These are phyloP conservation scores for Paracorniculantispora psalliotae DNA, from an alignment of 2,329 filamentous ascomycete species.

Conservation along the genomic window DNA sequence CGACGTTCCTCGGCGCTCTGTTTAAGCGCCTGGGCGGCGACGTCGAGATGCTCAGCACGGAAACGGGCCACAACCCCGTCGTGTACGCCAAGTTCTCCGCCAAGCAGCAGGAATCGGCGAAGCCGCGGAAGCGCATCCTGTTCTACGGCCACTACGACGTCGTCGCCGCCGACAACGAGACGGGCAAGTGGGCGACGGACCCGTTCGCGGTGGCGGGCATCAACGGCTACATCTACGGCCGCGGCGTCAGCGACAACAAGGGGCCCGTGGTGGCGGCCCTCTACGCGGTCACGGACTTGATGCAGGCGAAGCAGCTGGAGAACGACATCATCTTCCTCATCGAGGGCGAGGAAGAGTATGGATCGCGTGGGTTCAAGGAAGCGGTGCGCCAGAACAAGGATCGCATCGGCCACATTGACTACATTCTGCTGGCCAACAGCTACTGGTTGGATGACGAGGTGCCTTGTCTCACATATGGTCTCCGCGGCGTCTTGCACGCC, in stretches of 20 bases:
- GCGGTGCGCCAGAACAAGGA: slow-evolving; percentile 75
- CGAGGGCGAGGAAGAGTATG: slow-evolving; percentile 94
- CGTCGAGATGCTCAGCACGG: slow-evolving; percentile 83
- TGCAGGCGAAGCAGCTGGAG: slow-evolving; percentile 74
- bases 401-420: slow-evolving; percentile 85
- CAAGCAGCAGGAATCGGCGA: slow-evolving; percentile 60
- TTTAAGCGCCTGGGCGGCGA: slow-evolving; percentile 90
- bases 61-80: slow-evolving; percentile 80
- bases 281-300: slow-evolving; percentile 86
- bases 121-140: slow-evolving; percentile 74
- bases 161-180: slow-evolving; percentile 79
- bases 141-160: slow-evolving; percentile 99
- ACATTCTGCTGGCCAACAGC: slow-evolving; percentile 92
- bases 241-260: slow-evolving; percentile 97
- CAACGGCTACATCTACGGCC: slow-evolving; percentile 89
- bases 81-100: slow-evolving; percentile 85
- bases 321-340: slow-evolving; percentile 92
- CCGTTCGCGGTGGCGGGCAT: slow-evolving; percentile 86
- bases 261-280: slow-evolving; percentile 91
- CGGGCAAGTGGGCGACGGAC: slow-evolving; percentile 78
- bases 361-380: slow-evolving; percentile 83
- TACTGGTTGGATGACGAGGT: slow-evolving; percentile 98
- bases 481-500: slow-evolving; percentile 89
- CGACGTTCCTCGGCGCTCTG: slow-evolving; percentile 81
- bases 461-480: slow-evolving; percentile 89